These are phyloP conservation scores for Yarrowia sp. DNA, from an alignment of 805 yeast genomes.

Conservation along the genomic window DNA sequence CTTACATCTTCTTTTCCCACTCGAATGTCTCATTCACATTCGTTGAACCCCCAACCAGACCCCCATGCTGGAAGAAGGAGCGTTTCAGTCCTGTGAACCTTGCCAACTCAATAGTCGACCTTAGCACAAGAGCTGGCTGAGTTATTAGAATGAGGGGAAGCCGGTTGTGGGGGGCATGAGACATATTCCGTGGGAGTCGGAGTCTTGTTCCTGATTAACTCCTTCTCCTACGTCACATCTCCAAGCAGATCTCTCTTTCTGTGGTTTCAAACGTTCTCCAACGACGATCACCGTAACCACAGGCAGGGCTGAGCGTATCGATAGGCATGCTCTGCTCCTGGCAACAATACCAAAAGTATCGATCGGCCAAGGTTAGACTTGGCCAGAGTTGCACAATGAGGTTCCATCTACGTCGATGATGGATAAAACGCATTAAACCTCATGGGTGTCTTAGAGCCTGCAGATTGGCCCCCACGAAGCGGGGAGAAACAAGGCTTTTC, in stretches of 20 bases:
- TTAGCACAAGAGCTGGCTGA: not conserved
- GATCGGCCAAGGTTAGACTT: not conserved
- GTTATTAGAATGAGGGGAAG: slow-evolving; percentile 17
- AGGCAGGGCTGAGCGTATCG: too few relatives aligned
- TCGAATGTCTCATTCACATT: not conserved
- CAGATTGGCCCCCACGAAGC: slow-evolving; percentile 20
- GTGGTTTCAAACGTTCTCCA: too few relatives aligned
- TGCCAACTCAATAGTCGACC: slow-evolving; percentile 4
- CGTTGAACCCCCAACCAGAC: not conserved
- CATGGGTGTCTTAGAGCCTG: slow-evolving; percentile 4
- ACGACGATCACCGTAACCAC: too few relatives aligned
- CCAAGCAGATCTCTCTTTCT: too few relatives aligned
- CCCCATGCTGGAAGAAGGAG: slow-evolving; percentile 7
- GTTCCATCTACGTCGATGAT: not conserved
- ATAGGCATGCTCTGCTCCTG: not conserved
- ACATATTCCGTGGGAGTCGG: not conserved
- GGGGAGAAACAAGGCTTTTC: slow-evolving; percentile 14
- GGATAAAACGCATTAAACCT: not conserved
- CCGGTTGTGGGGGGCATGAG: slow-evolving; percentile 12
- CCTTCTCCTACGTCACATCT: too few relatives aligned
- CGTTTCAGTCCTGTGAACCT: not conserved
- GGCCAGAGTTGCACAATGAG: not conserved
- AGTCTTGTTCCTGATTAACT: too few relatives aligned
- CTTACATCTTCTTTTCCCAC: too few relatives aligned
- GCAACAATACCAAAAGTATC: not conserved